Conservation (phyloP, 768 basidiomycete species). For the Psilocybe cubensis region DNA sequence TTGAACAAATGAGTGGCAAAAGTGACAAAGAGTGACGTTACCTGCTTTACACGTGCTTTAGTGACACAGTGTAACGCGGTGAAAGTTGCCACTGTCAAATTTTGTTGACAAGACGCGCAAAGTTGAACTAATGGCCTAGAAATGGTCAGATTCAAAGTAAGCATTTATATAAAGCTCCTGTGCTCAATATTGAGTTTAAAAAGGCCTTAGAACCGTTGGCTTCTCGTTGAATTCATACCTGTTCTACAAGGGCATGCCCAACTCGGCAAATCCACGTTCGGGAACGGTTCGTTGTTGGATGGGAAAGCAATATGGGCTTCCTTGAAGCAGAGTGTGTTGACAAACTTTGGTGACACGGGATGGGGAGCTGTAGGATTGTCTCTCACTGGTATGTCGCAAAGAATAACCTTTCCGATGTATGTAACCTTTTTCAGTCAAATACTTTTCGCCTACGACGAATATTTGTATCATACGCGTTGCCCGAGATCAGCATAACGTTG, state of each 20-base stretch:
- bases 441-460: slow-evolving; percentile 82
- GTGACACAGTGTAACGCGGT: too few species aligned
- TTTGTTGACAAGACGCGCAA: too few species aligned
- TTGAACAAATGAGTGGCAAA: too few species aligned
- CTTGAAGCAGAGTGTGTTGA: slow-evolving; percentile 67
- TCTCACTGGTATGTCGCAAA: slow-evolving; percentile 57
- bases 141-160: slow-evolving; percentile 77
- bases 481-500: slow-evolving; percentile 76
- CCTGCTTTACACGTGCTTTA: too few species aligned
- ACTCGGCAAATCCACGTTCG: slow-evolving; percentile 27
- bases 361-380: slow-evolving; percentile 83
- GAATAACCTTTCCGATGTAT: background rate
- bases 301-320: slow-evolving; percentile 72
- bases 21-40: too few species aligned
- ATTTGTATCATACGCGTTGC: slow-evolving; percentile 87
- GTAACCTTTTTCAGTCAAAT: slow-evolving; percentile 64
- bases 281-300: slow-evolving; percentile 38
- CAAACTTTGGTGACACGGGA: slow-evolving; percentile 82
- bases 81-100: too few species aligned
- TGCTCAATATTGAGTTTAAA: slow-evolving; percentile 7
- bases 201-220: slow-evolving; percentile 75
- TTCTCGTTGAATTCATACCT: slow-evolving; percentile 82
- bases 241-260: slow-evolving; percentile 31
- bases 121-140: too few species aligned
- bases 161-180: background rate